Percentiles rank a stretch among this genome's conserved stretches.
Conservation (phyloP, 2,329 filamentous ascomycete species). For the Paecilomyces dactylethromorphus region DNA sequence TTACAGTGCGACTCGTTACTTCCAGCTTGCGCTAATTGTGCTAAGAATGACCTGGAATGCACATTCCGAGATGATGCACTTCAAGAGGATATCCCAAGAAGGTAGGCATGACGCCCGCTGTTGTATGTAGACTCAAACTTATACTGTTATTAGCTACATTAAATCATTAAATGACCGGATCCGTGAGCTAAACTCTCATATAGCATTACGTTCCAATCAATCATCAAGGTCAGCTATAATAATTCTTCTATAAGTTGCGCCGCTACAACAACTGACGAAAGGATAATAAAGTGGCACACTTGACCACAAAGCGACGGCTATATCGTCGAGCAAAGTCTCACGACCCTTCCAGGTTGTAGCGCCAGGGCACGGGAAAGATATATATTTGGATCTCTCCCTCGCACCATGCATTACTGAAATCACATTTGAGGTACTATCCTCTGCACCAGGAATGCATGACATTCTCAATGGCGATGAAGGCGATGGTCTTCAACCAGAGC, state of each 20-base stretch:
- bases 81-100: background rate
- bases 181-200: background rate
- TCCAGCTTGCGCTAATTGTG: background rate
- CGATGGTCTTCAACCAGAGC: background rate
- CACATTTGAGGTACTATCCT: background rate
- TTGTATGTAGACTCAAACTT: no score
- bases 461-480: background rate
- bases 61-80: background rate
- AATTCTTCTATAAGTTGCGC: background rate
- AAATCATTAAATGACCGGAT: background rate
- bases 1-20: background rate
- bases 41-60: slow-evolving; percentile 1
- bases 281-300: background rate
- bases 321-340: background rate
- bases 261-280: background rate
- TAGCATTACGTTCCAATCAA: background rate
- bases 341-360: background rate
- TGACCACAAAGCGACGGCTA: background rate
- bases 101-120: background rate
- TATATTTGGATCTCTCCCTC: background rate
- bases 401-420: background rate
- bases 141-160: background rate
- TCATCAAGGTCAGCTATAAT: background rate
- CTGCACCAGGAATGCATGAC: background rate
- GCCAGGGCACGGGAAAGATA: background rate